These are phyloP conservation scores for Albizia julibrissin DNA, from an alignment of 306 rosid genomes.

Conservation along the genomic window DNA sequence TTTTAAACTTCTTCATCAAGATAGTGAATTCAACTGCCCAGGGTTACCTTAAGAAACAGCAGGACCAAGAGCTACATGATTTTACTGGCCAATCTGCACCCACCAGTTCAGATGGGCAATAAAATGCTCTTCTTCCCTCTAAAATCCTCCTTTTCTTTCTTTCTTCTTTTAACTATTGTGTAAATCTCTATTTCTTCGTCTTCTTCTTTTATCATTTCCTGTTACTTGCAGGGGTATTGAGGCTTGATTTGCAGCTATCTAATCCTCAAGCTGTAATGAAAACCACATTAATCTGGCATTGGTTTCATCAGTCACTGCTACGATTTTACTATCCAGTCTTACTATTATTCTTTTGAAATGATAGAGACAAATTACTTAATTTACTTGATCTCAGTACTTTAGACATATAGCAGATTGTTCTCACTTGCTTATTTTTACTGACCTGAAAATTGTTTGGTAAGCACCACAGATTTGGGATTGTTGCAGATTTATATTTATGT, in stretches of 20 bases:
- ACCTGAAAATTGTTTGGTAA: neutral
- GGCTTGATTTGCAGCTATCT: slow-evolving; percentile 34
- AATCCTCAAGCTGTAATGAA: slow-evolving; percentile 39
- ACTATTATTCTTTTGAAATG: slow-evolving; percentile 55
- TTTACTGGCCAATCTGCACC: slow-evolving; percentile 41
- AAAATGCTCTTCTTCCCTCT: slow-evolving; percentile 36
- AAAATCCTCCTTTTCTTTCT: slow-evolving; percentile 3
- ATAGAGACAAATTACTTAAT: slow-evolving; percentile 38
- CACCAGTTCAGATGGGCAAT: slow-evolving; percentile 32
- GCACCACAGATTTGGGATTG: neutral
- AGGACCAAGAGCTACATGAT: slow-evolving; percentile 56
- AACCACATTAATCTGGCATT: slow-evolving; percentile 51
- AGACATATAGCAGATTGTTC: neutral
- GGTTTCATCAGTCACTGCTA: slow-evolving; percentile 38
- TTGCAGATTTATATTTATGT: neutral
- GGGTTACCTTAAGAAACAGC: slow-evolving; percentile 75
- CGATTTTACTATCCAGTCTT: slow-evolving; percentile 33
- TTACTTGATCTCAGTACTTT: slow-evolving; percentile 9
- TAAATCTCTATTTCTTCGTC: neutral
- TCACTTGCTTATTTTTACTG: neutral
- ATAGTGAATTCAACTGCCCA: slow-evolving; percentile 90
- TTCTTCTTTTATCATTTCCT: neutral
- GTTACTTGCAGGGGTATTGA: slow-evolving; percentile 37
- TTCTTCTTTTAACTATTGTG: neutral
- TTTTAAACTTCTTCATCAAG: slow-evolving; percentile 84